phyloP scores from a whole-genome alignment of 768 basidiomycete genomes.

The Pleurotus tuber-regium region DNA sequence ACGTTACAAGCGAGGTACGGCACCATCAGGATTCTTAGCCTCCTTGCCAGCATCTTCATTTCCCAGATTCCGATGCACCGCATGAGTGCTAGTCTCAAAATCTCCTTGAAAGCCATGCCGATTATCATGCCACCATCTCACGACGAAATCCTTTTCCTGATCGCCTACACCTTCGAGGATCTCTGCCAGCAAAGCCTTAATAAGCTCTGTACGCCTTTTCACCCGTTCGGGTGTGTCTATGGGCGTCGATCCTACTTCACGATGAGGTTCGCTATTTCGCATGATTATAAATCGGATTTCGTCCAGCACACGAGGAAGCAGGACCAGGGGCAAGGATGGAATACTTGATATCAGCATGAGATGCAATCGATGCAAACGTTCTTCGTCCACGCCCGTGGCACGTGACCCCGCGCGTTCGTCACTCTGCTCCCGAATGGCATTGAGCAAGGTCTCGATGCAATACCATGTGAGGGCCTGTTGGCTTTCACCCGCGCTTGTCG shows the following conservation, averaged over 20 bases:
- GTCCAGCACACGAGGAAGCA: constrained; percentile 56
- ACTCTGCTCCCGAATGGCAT: constrained; percentile 36
- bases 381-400: constrained; percentile 6
- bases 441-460: constrained; percentile 58
- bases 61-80: neutral
- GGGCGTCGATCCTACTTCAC: constrained; percentile 18
- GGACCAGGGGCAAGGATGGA: constrained; percentile 53
- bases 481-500: constrained; percentile 20
- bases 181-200: constrained; percentile 59
- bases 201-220: constrained; percentile 40
- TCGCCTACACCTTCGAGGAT: constrained; percentile 66
- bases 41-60: neutral
- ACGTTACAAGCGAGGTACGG: constrained; percentile 8
- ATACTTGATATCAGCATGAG: constrained; percentile 65
- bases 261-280: constrained; percentile 14
- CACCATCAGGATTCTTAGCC: neutral
- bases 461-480: constrained; percentile 61
- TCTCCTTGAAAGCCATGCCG: constrained; percentile 15
- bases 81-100: neutral
- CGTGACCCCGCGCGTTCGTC: neutral
- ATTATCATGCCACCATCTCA: constrained; percentile 73
- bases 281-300: constrained; percentile 38
- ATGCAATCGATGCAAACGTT: constrained; percentile 53
- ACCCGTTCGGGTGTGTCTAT: constrained; percentile 11
- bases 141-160: constrained; percentile 60